These are phyloP conservation scores for Pseudozyma thailandica DNA, from an alignment of 1,284 basidiomycete species.

Conservation along the genomic window DNA sequence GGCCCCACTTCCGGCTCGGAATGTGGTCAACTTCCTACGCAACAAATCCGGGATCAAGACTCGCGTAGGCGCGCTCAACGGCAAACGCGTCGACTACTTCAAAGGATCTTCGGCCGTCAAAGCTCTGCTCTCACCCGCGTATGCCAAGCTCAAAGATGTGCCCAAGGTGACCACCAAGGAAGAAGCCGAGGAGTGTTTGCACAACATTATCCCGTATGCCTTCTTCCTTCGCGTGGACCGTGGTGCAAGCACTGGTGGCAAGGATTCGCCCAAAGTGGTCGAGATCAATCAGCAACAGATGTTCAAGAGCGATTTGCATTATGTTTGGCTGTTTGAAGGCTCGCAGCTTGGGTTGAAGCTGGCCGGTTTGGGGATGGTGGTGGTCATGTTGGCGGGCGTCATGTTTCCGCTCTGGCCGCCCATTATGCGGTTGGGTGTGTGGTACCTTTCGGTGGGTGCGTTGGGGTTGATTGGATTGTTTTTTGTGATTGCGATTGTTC, in stretches of 20 bases:
- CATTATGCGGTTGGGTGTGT: constrained; percentile 91
- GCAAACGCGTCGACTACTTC: constrained; percentile 96
- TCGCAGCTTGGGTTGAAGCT: constrained; percentile 91
- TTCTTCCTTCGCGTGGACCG: constrained; percentile 68
- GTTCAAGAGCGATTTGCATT: constrained; percentile 71
- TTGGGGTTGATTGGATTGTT: constrained; percentile 90
- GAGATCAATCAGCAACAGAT: constrained; percentile 82
- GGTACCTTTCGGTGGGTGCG: constrained; percentile 90
- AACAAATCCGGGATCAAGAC: constrained; percentile 82
- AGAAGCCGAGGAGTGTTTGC: constrained; percentile 79
- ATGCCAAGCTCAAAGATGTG: constrained; percentile 83
- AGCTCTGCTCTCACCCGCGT: constrained; percentile 88
- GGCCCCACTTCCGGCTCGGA: constrained; percentile 54
- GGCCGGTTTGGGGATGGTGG: constrained; percentile 91
- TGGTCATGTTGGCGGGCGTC: constrained; percentile 91
- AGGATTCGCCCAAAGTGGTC: constrained; percentile 48
- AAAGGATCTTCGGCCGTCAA: constrained; percentile 81
- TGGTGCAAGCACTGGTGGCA: constrained; percentile 72
- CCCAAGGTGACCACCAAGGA: constrained; percentile 74
- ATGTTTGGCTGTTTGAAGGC: constrained; percentile 97
- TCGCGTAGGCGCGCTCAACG: constrained; percentile 87
- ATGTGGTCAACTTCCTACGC: constrained; percentile 64
- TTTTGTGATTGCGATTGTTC: constrained; percentile 88
- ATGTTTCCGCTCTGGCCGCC: constrained; percentile 99
- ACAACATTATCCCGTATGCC: constrained; percentile 77